A percentile compares a stretch with the other conserved stretches of the same genome.
These are phyloP conservation scores for Phyllachora maydis DNA, from an alignment of 2,329 filamentous ascomycete species.

Conservation along the genomic window DNA sequence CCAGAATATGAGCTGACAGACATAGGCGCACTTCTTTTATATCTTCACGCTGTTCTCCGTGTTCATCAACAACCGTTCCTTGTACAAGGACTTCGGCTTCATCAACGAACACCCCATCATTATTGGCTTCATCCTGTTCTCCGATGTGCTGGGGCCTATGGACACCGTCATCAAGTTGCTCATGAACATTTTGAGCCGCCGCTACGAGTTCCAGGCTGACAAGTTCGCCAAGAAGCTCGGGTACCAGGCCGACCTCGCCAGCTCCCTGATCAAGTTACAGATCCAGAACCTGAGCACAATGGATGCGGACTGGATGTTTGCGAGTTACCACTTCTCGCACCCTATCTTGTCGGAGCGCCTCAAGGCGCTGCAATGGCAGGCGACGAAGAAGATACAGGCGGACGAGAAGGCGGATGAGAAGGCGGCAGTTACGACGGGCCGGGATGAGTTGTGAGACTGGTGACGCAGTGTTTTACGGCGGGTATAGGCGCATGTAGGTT, in stretches of 20 bases:
- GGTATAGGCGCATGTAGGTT: too few relatives aligned
- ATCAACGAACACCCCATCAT: constrained; percentile 68
- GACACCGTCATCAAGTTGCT: constrained; percentile 86
- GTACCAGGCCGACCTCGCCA: constrained; percentile 64
- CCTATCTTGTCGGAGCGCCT: constrained; percentile 88
- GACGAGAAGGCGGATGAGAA: constrained; percentile 15
- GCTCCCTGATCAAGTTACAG: constrained; percentile 88
- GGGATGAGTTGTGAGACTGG: constrained; percentile 50
- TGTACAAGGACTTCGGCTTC: constrained; percentile 89
- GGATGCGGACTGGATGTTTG: constrained; percentile 98
- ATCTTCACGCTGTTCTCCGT: constrained; percentile 92
- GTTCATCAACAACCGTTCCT: constrained; percentile 85
- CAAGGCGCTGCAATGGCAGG: constrained; percentile 75
- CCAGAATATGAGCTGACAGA: constrained; percentile 12
- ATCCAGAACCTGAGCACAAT: constrained; percentile 96
- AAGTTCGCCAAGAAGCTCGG: constrained; percentile 71
- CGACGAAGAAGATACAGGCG: constrained; percentile 23
- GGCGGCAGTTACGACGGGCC: constrained; percentile 45
- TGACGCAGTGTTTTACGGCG: too few relatives aligned
- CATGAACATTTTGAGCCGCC: constrained; percentile 89
- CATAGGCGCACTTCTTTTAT: constrained; percentile 79
- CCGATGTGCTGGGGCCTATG: constrained; percentile 84
- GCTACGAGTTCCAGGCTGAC: constrained; percentile 93
- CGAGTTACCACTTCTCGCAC: constrained; percentile 96
- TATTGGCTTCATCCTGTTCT: constrained; percentile 94